Evolutionary conservation across 2,329 filamentous ascomycete species (phyloP).

Genomic region (Fusarium compactum): DNA sequence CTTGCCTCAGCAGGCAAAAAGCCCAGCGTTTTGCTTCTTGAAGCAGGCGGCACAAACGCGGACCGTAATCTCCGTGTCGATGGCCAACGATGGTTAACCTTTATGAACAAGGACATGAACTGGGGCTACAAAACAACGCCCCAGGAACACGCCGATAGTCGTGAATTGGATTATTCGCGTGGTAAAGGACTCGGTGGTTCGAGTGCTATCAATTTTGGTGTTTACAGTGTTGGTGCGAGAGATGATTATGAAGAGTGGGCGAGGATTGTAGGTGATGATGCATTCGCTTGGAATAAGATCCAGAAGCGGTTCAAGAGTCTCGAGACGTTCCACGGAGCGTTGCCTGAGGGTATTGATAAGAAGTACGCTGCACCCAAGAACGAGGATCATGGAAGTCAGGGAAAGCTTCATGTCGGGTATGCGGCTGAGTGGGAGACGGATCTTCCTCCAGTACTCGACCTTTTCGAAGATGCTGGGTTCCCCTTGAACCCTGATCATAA

Average conservation of each 20-base stretch:
- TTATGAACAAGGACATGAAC: constrained; percentile 62
- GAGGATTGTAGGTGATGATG: constrained; percentile 64
- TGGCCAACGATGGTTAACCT: constrained; percentile 67
- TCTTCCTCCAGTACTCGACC: constrained; percentile 58
- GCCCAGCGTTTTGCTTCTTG: constrained; percentile 69
- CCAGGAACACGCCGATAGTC: constrained; percentile 57
- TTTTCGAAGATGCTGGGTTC: constrained; percentile 62
- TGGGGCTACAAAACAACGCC: constrained; percentile 65
- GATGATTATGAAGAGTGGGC: constrained; percentile 75
- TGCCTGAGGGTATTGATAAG: constrained; percentile 52
- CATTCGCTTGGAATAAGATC: constrained; percentile 67
- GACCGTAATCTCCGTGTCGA: constrained; percentile 61
- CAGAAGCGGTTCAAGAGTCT: constrained; percentile 63
- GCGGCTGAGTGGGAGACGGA: constrained; percentile 63
- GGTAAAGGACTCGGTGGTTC: constrained; percentile 65
- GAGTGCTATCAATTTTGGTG: constrained; percentile 66
- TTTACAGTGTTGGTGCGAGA: constrained; percentile 65
- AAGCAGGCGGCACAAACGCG: constrained; percentile 67
- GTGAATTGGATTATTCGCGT: constrained; percentile 62
- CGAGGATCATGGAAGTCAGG: constrained; percentile 62
- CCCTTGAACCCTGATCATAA: constrained; percentile 67
- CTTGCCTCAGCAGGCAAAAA: constrained; percentile 61
- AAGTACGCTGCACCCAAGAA: constrained; percentile 62
- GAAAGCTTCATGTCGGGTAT: constrained; percentile 62
- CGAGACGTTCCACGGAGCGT: constrained; percentile 63